phyloP scores from a whole-genome alignment of 345 rosid species.

The Rhizophora apiculata region DNA sequence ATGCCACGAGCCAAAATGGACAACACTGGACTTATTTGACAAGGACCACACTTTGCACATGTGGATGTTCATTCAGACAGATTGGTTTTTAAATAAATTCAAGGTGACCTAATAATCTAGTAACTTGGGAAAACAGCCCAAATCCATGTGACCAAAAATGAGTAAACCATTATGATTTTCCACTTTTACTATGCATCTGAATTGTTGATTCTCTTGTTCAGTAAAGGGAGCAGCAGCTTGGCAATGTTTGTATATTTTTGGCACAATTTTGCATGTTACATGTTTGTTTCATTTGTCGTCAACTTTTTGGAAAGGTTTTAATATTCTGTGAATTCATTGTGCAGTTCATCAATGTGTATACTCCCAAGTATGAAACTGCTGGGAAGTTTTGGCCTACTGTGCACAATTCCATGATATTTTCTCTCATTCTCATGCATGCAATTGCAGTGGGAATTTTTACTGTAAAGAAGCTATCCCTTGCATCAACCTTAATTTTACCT shows the following conservation, averaged over 20 bases:
- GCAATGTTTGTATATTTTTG: neutral
- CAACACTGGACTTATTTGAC: no score
- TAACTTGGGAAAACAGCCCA: no score
- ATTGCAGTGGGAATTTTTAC: conserved; percentile 85
- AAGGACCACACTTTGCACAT: no score
- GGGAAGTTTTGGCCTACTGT: conserved; percentile 97
- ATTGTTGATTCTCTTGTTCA: neutral
- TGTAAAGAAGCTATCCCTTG: conserved; percentile 67
- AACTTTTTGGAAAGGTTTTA: conserved; percentile 3
- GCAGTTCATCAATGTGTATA: conserved; percentile 89
- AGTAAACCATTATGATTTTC: neutral
- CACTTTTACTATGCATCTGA: neutral
- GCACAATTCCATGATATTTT: conserved; percentile 86
- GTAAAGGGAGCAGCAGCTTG: neutral
- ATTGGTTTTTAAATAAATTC: no score
- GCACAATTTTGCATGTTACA: neutral
- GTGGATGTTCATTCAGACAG: no score
- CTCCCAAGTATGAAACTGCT: conserved; percentile 75
- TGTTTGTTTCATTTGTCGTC: neutral
- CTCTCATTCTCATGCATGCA: conserved; percentile 84
- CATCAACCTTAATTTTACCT: conserved; percentile 64
- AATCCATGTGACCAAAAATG: no score
- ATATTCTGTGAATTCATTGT: conserved; percentile 18
- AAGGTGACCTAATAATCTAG: no score
- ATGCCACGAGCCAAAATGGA: no score